phyloP scores from a whole-genome alignment of 257 asterid species.

The Solanum chiquidenum region DNA sequence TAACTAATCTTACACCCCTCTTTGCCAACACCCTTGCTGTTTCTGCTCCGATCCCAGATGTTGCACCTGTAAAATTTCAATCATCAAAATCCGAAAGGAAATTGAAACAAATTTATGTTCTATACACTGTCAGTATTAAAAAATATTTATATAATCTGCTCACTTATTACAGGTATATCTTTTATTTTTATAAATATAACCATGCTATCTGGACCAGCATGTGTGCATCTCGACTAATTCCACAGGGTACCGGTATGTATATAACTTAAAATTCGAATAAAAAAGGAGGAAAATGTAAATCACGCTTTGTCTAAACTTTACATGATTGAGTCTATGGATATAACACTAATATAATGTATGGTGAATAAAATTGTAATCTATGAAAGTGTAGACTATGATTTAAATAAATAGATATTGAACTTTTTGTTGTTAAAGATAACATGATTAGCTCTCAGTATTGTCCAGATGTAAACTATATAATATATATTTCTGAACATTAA shows the following conservation, averaged over 20 bases:
- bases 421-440: not conserved
- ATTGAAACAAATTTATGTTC: not conserved
- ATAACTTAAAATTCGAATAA: too few species aligned
- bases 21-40: conserved; percentile 80
- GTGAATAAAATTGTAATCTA: not conserved
- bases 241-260: not conserved
- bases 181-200: not conserved
- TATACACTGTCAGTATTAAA: not conserved
- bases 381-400: not conserved
- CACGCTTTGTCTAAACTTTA: not conserved
- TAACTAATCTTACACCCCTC: conserved; percentile 73
- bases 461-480: not conserved
- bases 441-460: not conserved
- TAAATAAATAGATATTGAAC: not conserved
- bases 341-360: not conserved
- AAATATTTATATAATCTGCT: not conserved
- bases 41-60: conserved; percentile 97
- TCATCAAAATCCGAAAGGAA: not conserved
- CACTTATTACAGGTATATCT: not conserved
- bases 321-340: not conserved
- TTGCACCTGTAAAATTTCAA: conserved; percentile 47
- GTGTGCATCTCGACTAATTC: not conserved
- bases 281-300: not conserved
- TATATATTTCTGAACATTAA: conserved; percentile 1
- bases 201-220: not conserved